Percentiles rank a stretch among this genome's conserved stretches.
Conservation (phyloP, 2,329 filamentous ascomycete species). For the Alternaria ventricosa region DNA sequence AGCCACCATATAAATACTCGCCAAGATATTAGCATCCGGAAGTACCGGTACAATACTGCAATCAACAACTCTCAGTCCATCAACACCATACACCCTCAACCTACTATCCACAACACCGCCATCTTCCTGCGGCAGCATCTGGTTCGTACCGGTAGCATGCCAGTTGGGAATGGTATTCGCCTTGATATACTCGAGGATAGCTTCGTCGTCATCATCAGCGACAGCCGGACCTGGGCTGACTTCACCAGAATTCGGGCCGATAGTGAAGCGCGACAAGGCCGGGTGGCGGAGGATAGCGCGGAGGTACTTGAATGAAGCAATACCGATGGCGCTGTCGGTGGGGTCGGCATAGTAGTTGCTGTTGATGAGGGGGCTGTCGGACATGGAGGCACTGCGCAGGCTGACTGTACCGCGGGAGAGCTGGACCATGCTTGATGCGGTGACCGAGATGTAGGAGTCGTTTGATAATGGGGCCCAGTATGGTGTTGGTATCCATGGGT, state of each 20-base stretch:
- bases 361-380: slow-evolving; percentile 43
- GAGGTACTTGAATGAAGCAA: slow-evolving; percentile 43
- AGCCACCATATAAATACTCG: slow-evolving; percentile 33
- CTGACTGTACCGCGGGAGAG: slow-evolving; percentile 48
- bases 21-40: slow-evolving; percentile 30
- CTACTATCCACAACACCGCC: slow-evolving; percentile 42
- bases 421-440: slow-evolving; percentile 30
- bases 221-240: slow-evolving; percentile 35
- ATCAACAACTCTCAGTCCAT: slow-evolving; percentile 43
- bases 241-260: slow-evolving; percentile 35
- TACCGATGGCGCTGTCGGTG: slow-evolving; percentile 41
- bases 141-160: slow-evolving; percentile 46
- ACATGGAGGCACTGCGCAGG: slow-evolving; percentile 36
- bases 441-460: slow-evolving; percentile 45
- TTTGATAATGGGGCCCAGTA: slow-evolving; percentile 42
- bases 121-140: slow-evolving; percentile 37
- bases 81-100: slow-evolving; percentile 42
- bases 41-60: slow-evolving; percentile 37
- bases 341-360: slow-evolving; percentile 44
- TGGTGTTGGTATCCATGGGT: slow-evolving; percentile 33
- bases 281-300: slow-evolving; percentile 35
- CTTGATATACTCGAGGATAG: slow-evolving; percentile 37
- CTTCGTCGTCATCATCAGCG: slow-evolving; percentile 33
- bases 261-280: slow-evolving; percentile 23
- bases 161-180: slow-evolving; percentile 31